Base-by-base conservation (phyloP, 2,329 filamentous ascomycete species). In the Zymoseptoria brevis region DNA sequence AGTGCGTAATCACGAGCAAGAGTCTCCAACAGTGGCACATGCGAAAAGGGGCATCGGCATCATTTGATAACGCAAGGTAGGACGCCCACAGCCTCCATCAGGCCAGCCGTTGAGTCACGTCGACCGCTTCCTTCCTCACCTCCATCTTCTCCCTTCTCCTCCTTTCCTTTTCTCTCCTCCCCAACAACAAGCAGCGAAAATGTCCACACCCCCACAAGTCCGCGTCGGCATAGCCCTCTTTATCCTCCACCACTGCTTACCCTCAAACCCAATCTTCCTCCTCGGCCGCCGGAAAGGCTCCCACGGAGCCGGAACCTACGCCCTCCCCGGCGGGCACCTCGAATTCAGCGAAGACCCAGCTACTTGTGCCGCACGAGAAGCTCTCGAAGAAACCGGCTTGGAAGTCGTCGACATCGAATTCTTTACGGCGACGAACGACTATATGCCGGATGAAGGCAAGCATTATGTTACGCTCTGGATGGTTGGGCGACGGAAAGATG, bases 391-490 rank as follows among this genome's bases (percentile, higher is more conserved):
- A 68, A 90, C 88, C 0, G 86, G 81, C 0, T 76, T 90, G 0
- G 66, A 73, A 0, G 76, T 90, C 1, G 75, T 71, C 1, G 77
- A 80, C 6, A 54, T 82, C 4, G 77, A 76, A 52, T 79, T 87
- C 48, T 64, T 86, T 0, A 82, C 80, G 0, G 80, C 83, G 0
- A 90, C 86, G 4, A 90, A 91, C 68, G 84, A 86, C 66, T 69
- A 88, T 0, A 88, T 90, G 69, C 67, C 73, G 1, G 68, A 69
- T 0, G 79, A 81, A n/a, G 73, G 73, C 0, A 89, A 86, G 72
- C 88, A 93, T 69, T 93, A 92, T 68, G 78, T 90, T 55, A 92
- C 89, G 0, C 71, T 90, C 2, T 91, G 89, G 64, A 81, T 90
- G 62, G 75, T 76, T 0, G 84, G 82, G 50, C 73, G 72, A 51